Base-by-base conservation (phyloP, 2,329 filamentous ascomycete genomes). In the Botrytis byssoidea region DNA sequence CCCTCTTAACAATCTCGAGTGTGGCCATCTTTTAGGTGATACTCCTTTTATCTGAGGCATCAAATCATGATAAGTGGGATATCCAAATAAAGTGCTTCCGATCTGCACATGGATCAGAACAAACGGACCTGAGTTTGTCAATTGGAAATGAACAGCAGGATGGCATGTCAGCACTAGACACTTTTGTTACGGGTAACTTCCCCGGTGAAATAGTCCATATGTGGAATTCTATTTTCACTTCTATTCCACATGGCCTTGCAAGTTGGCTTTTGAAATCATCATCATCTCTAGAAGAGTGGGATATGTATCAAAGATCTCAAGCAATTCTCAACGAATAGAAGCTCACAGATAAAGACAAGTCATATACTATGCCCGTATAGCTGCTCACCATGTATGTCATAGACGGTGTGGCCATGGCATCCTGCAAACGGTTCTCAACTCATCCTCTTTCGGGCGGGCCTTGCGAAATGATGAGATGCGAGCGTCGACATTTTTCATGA, bases 91-190 rank as follows among this genome's bases (percentile, higher is more conserved):
- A 63, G 22, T 60, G 32, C 9, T 60, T 60, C 20, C 20, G 57
- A 60, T 60, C 57, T 35, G 20, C 57, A 60, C 51, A 60, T 37
- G 59, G 35, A 40, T 10, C 12, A 37, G 37, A 55, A 29, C 48
- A n/a, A 55, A 55, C 7, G 51, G 59, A 61, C 32, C 59, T 40
- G 35, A 61, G 25, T 61, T 40, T 25, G 59, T 25, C 35, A 37
- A 61, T n/a, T 37, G 35, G 22, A 61, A 40, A 25, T 25, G 32
- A 61, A n/a, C 1, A n/a, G 35, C 35, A 61, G 59, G 35, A 37
- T 61, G 59, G 12, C 59, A 61, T 61, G 59, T 61, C 59, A 61
- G 59, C 59, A n/a, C 59, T 40, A 40, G 59, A 40, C 35, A 40
- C 35, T n/a, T 61, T 61, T 61, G 32, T 6, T 16, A 61, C 59